Evolutionary conservation across 495 filamentous ascomycete genomes (phyloP).

Genomic region (Lichenothelia convexa): DNA sequence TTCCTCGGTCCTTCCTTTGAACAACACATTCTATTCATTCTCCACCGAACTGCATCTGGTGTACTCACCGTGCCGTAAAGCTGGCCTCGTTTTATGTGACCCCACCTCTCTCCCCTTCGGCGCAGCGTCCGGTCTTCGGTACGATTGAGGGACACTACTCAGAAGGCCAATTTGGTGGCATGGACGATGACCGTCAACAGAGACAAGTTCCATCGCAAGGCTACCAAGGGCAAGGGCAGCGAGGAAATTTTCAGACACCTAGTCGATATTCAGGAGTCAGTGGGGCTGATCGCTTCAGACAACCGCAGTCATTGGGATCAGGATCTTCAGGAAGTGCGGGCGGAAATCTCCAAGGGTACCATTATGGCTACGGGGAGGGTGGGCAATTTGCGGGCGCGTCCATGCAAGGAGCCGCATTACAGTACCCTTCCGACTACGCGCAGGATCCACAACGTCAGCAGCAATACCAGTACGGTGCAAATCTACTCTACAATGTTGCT

Average conservation of each 20-base stretch:
- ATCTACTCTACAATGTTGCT: conserved; percentile 64
- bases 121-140: conserved; percentile 16
- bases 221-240: conserved; percentile 15
- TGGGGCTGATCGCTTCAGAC: conserved; percentile 18
- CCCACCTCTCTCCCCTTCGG: conserved; percentile 23
- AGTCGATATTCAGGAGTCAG: conserved; percentile 8
- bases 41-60: too few species aligned
- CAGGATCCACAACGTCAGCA: conserved; percentile 24
- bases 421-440: conserved; percentile 35
- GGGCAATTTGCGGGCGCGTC: conserved; percentile 29
- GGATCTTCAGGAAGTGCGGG: conserved; percentile 19
- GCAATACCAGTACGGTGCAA: conserved; percentile 34
- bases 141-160: conserved; percentile 7
- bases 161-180: conserved; percentile 14
- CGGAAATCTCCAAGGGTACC: conserved; percentile 31
- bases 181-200: conserved; percentile 24
- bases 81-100: conserved; percentile 24
- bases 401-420: conserved; percentile 30
- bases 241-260: conserved; percentile 12
- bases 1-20: not conserved
- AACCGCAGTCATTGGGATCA: conserved; percentile 11
- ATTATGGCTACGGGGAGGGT: conserved; percentile 36
- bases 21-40: not conserved
- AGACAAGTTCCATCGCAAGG: conserved; percentile 16
- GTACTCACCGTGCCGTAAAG: conserved; percentile 6